Evolutionary conservation across 1,139 yeast genomes (phyloP).

Genomic region (Pneumocystis oryctolagi): DNA sequence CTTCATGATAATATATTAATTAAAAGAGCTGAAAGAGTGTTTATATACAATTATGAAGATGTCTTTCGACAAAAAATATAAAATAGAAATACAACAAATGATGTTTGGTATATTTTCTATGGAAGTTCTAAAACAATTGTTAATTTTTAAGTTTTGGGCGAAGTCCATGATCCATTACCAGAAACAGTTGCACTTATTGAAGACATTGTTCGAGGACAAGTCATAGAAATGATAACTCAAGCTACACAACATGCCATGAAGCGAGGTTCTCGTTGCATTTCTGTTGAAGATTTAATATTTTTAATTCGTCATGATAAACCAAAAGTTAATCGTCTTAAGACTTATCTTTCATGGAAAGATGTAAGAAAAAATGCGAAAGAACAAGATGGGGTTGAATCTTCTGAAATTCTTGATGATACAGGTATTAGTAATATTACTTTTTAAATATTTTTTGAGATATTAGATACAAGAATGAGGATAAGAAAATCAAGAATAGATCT

Average conservation of each 20-base stretch:
- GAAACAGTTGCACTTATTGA: constrained; percentile 85
- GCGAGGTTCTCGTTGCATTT: constrained; percentile 71
- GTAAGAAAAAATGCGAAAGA: constrained; percentile 94
- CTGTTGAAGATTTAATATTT: constrained; percentile 87
- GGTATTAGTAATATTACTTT: constrained; percentile 24
- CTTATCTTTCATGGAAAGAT: constrained; percentile 93
- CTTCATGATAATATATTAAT: too few relatives aligned
- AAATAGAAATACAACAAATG: constrained; percentile 38
- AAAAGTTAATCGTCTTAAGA: constrained; percentile 76
- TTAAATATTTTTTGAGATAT: constrained; percentile 27
- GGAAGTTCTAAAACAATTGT: not conserved
- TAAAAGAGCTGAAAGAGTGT: too few relatives aligned
- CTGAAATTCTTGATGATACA: constrained; percentile 38
- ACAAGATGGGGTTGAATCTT: constrained; percentile 63
- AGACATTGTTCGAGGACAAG: constrained; percentile 90
- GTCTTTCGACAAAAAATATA: constrained; percentile 4
- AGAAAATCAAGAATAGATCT: constrained; percentile 68
- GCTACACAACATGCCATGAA: constrained; percentile 63
- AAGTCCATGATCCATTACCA: constrained; percentile 81
- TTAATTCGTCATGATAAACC: constrained; percentile 87
- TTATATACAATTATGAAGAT: too few relatives aligned
- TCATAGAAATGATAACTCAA: constrained; percentile 60
- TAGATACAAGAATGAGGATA: constrained; percentile 47
- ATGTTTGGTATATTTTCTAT: constrained; percentile 56
- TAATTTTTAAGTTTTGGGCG: constrained; percentile 22